These are phyloP conservation scores for Yarrowia keelungensis DNA, from an alignment of 805 yeast genomes.

Conservation along the genomic window DNA sequence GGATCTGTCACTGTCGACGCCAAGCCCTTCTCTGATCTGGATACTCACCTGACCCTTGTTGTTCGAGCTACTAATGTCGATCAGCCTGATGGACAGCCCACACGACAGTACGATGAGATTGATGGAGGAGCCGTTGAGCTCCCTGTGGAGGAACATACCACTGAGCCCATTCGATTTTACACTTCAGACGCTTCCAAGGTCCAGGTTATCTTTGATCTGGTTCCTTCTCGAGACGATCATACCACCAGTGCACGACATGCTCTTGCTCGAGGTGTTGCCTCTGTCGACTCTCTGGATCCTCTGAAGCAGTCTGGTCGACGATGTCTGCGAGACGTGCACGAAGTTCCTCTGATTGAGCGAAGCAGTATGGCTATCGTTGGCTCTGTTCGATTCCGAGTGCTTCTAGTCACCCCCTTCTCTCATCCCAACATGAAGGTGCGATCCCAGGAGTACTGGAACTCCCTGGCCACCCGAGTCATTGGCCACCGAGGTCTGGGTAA, in stretches of 20 bases:
- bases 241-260: slow-evolving; percentile 51
- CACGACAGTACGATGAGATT: slow-evolving; percentile 15
- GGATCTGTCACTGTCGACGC: slow-evolving; percentile 73
- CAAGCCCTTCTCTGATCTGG: slow-evolving; percentile 81
- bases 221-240: slow-evolving; percentile 69
- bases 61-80: slow-evolving; percentile 56
- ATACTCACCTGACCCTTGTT: slow-evolving; percentile 81
- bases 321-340: slow-evolving; percentile 44
- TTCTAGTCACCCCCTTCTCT: slow-evolving; percentile 72
- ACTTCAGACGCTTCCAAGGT: slow-evolving; percentile 53
- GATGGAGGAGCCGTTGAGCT: slow-evolving; percentile 66
- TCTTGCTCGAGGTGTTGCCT: slow-evolving; percentile 79
- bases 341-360: slow-evolving; percentile 78
- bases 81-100: slow-evolving; percentile 53
- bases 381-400: slow-evolving; percentile 72
- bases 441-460: slow-evolving; percentile 89
- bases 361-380: slow-evolving; percentile 79
- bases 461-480: slow-evolving; percentile 85
- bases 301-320: slow-evolving; percentile 34
- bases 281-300: slow-evolving; percentile 68
- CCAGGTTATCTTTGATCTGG: slow-evolving; percentile 79
- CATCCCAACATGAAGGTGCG: slow-evolving; percentile 73
- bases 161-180: slow-evolving; percentile 76
- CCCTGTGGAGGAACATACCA: slow-evolving; percentile 69
- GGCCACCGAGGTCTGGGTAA: slow-evolving; percentile 97